Conservation (phyloP, 2,329 filamentous ascomycete genomes). For the Pseudogymnoascus sp. region DNA sequence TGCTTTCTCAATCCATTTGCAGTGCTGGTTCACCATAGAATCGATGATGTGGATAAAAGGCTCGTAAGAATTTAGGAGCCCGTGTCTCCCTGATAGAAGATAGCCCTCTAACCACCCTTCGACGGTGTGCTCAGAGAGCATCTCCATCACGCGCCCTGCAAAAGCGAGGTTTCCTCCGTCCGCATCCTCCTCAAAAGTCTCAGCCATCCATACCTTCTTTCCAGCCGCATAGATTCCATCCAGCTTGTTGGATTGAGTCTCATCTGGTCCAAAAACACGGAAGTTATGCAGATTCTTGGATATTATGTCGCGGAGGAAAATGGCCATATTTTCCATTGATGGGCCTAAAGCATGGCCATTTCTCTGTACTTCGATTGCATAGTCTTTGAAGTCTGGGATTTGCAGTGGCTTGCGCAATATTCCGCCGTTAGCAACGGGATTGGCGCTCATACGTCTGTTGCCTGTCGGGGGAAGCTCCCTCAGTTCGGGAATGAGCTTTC, state of each 20-base stretch:
- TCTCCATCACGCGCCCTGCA: constrained; percentile 70
- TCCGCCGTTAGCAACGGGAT: constrained; percentile 67
- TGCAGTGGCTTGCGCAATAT: constrained; percentile 56
- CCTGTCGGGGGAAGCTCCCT: constrained; percentile 57
- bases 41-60: constrained; percentile 78
- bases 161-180: constrained; percentile 66
- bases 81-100: constrained; percentile 64
- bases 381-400: constrained; percentile 62
- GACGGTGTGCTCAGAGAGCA: constrained; percentile 71
- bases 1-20: constrained; percentile 78
- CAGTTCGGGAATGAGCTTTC: constrained; percentile 54
- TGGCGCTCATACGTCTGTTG: constrained; percentile 65
- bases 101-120: constrained; percentile 80
- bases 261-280: constrained; percentile 70
- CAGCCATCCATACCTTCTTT: constrained; percentile 74
- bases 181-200: constrained; percentile 67
- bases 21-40: constrained; percentile 80
- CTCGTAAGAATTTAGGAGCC: constrained; percentile 72
- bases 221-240: constrained; percentile 61
- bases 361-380: constrained; percentile 53
- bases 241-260: constrained; percentile 76
- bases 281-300: constrained; percentile 58
- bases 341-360: constrained; percentile 47
- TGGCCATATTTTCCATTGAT: constrained; percentile 63
- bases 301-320: constrained; percentile 60